A percentile compares a stretch with the other conserved stretches of the same genome.
Conservation (phyloP, 2,329 filamentous ascomycete genomes). For the Xenoacremonium recifei region DNA sequence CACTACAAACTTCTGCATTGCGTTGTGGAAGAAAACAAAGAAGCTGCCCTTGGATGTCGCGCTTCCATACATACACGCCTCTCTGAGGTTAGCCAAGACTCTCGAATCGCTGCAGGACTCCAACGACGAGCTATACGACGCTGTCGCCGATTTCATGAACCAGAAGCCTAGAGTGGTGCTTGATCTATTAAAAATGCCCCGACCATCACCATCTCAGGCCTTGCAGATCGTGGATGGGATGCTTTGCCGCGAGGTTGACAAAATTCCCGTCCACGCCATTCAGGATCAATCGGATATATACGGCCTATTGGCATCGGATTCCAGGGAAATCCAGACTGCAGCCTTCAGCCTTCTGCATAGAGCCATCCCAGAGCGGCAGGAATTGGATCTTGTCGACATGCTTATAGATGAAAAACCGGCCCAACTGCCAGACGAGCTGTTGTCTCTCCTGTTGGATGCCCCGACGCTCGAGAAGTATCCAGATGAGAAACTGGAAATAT, state of each 20-base stretch:
- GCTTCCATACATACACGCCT: slow-evolving; percentile 66
- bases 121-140: slow-evolving; percentile 84
- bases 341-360: slow-evolving; percentile 79
- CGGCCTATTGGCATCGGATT: slow-evolving; percentile 72
- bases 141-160: slow-evolving; percentile 60
- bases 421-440: slow-evolving; percentile 76
- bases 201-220: slow-evolving; percentile 56
- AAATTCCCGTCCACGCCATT: slow-evolving; percentile 60
- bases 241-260: slow-evolving; percentile 66
- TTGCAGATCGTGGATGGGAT: slow-evolving; percentile 73
- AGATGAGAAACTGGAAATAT: slow-evolving; percentile 63
- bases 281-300: slow-evolving; percentile 69
- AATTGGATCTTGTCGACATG: slow-evolving; percentile 77
- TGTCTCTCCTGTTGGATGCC: slow-evolving; percentile 78
- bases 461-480: slow-evolving; percentile 68
- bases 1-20: slow-evolving; percentile 56
- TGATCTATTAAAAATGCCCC: slow-evolving; percentile 57
- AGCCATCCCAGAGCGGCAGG: slow-evolving; percentile 75
- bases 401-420: slow-evolving; percentile 70
- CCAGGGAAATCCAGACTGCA: slow-evolving; percentile 71
- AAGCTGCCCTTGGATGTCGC: slow-evolving; percentile 43
- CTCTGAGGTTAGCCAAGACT: slow-evolving; percentile 66
- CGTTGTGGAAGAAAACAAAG: slow-evolving; percentile 53
- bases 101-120: slow-evolving; percentile 66
- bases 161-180: slow-evolving; percentile 58